Evolutionary conservation across 768 basidiomycete genomes (phyloP), one percentile per base, ranked within the genome.

Genomic region (Rhodocollybia butyracea): DNA sequence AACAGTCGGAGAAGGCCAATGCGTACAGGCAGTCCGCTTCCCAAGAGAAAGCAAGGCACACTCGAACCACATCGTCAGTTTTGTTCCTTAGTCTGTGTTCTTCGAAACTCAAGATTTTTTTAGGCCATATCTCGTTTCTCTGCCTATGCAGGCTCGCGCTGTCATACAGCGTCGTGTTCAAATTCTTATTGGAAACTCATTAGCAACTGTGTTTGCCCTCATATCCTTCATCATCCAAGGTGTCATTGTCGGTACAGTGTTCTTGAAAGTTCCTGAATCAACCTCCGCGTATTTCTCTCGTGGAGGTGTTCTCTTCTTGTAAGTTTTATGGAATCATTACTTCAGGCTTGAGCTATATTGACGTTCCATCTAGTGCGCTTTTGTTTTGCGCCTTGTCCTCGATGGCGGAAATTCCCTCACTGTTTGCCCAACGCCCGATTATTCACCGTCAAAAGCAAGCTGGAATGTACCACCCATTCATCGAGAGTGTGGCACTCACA

Each of bases 291-390:
- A 80, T 64, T 91, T 88, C 74, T 84, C 86, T n/a, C 81, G 90
- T 19, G 89, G 88, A 38, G 85, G 89, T 70, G 76, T 87, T 22
- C 72, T 93, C 19, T 91, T 88, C 78, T 89, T 91, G 80, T 86
- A 65, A 31, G 81, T 19, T 12, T 36, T 22, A 21, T 19, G 12
- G 2, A 12, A 13, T 6, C 70, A 26, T 34, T 19, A 1, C 34
- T 27, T 52, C 13, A 2, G 21, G 48, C 21, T 46, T 27, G 30
- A 26, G 2, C 27, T 13, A 5, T 48, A 36, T 17, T 51, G 19
- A 60, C 30, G 5, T 13, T 38, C 12, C 5, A 30, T 21, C 1
- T 46, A 86, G 85, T 51, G 67, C 85, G 1, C 66, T 86, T 4
- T 74, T 88, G 13, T 83, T 87, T 58, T 70, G 80, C 3, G 83